phyloP scores from a whole-genome alignment of 1,284 basidiomycete genomes.

The Cryptococcus maquisensis region DNA sequence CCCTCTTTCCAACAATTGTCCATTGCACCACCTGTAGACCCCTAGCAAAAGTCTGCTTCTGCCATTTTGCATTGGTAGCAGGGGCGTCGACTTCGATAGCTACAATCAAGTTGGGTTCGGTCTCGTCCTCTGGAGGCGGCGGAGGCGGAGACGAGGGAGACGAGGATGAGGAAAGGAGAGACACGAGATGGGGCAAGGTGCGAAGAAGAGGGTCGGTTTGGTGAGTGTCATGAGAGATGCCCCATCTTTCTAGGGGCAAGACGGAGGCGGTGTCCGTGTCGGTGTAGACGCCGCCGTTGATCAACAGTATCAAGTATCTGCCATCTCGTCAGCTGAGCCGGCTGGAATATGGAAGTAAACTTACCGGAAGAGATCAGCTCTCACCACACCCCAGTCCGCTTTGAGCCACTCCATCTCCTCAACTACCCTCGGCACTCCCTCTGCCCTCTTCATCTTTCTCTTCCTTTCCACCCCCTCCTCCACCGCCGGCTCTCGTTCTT shows the following conservation, averaged over 20 bases:
- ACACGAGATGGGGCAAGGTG: slow-evolving; percentile 8
- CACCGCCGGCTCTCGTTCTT: not conserved
- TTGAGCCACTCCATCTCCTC: slow-evolving; percentile 14
- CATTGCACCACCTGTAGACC: slow-evolving; percentile 32
- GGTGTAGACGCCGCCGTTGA: slow-evolving; percentile 33
- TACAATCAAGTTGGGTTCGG: slow-evolving; percentile 15
- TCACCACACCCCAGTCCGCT: slow-evolving; percentile 14
- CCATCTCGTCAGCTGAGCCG: not conserved
- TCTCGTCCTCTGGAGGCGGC: not conserved
- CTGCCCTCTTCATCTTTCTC: not conserved
- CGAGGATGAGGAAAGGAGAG: slow-evolving; percentile 2
- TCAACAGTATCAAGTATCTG: slow-evolving; percentile 27
- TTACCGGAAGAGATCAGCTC: slow-evolving; percentile 28
- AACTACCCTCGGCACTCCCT: not conserved
- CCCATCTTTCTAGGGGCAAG: slow-evolving; percentile 22
- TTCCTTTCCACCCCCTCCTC: not conserved
- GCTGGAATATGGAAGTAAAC: not conserved
- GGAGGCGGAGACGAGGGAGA: not conserved
- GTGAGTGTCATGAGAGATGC: not conserved
- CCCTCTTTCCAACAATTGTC: slow-evolving; percentile 24
- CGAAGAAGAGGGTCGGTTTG: not conserved
- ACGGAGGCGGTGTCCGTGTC: slow-evolving; percentile 32
- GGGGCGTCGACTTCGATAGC: slow-evolving; percentile 19
- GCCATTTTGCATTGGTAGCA: slow-evolving; percentile 5
- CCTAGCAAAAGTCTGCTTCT: slow-evolving; percentile 18